These are phyloP conservation scores for Boletales sp. DNA, from an alignment of 768 basidiomycete species.

Conservation along the genomic window DNA sequence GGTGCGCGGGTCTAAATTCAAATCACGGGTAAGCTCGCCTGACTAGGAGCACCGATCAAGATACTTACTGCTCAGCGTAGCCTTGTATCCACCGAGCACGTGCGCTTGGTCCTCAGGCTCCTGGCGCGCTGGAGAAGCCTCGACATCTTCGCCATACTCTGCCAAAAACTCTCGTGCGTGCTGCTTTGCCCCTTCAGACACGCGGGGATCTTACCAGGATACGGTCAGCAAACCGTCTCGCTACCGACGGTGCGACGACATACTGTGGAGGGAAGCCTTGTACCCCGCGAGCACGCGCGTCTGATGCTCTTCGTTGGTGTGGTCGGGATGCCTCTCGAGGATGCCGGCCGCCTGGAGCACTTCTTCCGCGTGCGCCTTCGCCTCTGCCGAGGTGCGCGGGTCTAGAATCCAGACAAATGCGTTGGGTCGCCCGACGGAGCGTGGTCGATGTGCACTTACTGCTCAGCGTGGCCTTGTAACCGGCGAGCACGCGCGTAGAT, in stretches of 20 bases:
- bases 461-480: constrained; percentile 48
- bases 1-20: constrained; percentile 37
- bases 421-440: too few relatives aligned
- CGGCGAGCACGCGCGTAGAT: constrained; percentile 33
- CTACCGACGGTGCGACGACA: constrained; percentile 3
- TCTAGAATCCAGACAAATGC: constrained; percentile 27
- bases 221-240: background rate
- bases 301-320: constrained; percentile 37
- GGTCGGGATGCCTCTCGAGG: constrained; percentile 26
- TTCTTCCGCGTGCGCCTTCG: constrained; percentile 53
- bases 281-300: constrained; percentile 52
- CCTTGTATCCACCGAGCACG: constrained; percentile 47
- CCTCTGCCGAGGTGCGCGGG: constrained; percentile 41
- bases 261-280: constrained; percentile 53
- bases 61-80: constrained; percentile 40
- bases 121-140: background rate
- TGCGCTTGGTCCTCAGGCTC: constrained; percentile 7
- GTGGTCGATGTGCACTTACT: constrained; percentile 27
- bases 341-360: constrained; percentile 47
- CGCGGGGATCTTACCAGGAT: constrained; percentile 38
- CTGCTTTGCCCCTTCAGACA: constrained; percentile 52
- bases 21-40: background rate
- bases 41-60: too few relatives aligned
- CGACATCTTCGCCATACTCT: constrained; percentile 29
- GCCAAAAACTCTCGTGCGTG: constrained; percentile 47